phyloP scores from a whole-genome alignment of 2,329 filamentous ascomycete genomes.

The Cordyceps militaris region DNA sequence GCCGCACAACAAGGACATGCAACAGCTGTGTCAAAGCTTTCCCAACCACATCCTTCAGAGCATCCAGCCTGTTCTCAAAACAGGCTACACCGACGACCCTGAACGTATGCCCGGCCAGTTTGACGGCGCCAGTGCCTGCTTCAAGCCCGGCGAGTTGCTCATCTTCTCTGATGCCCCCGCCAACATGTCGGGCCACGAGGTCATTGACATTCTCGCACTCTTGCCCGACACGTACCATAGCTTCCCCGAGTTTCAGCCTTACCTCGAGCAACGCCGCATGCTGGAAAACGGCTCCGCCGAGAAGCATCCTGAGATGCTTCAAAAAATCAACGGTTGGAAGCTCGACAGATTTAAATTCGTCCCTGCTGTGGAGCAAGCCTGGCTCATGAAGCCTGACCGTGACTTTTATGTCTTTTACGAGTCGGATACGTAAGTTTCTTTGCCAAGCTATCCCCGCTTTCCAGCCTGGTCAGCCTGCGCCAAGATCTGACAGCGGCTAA shows the following conservation, averaged over 20 bases:
- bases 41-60: constrained; percentile 20
- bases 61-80: constrained; percentile 37
- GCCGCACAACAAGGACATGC: constrained; percentile 13
- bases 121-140: constrained; percentile 8
- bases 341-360: constrained; percentile 53
- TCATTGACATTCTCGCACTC: constrained; percentile 39
- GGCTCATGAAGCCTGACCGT: constrained; percentile 37
- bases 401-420: constrained; percentile 52
- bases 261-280: constrained; percentile 34
- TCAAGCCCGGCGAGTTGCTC: constrained; percentile 34
- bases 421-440: constrained; percentile 42
- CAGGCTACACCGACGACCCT: constrained; percentile 36
- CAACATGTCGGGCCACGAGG: constrained; percentile 33
- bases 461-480: neutral
- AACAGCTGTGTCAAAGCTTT: constrained; percentile 23
- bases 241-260: constrained; percentile 28
- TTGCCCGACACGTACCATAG: constrained; percentile 35
- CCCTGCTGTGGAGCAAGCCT: constrained; percentile 46
- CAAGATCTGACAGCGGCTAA: neutral
- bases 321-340: constrained; percentile 38
- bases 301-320: constrained; percentile 22
- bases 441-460: neutral
- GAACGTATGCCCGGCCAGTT: constrained; percentile 27
- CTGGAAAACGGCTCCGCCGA: constrained; percentile 27
- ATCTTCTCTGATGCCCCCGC: constrained; percentile 46